Base-by-base conservation (phyloP, 192 early-diverging fungal species). In the Coemansia sp. region DNA sequence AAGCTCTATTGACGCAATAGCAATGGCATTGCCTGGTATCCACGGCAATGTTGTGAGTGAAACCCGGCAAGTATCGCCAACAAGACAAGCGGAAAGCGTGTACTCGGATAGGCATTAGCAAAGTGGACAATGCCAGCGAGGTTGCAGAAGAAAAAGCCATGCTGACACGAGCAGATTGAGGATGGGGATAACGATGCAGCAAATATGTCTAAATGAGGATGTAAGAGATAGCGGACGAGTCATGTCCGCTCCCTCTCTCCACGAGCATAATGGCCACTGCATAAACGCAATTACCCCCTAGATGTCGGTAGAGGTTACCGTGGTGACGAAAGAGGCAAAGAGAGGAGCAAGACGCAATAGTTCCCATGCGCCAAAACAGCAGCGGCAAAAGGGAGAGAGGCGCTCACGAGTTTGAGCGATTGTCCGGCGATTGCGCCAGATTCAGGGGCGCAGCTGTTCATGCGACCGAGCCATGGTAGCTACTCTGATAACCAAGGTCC, bases 271-370 rank as follows among this genome's bases (percentile, higher is more conserved):
- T 45, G 42, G 42, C 42, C 5, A 7, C 42, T 45, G 42, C 42
- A 45, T 20, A 18, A 20, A n/a, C n/a, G 42, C 42, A 45, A 45
- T 45, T 45, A 45, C 43, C 43, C 39, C 18, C 41, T 45, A 8
- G 20, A 45, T 45, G 43, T 45, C 18, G 43, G 43, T 45, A 45
- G 18, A n/a, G 14, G 52, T 55, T 55, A 55, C 52, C 52, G 26
- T 55, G 52, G 52, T 55, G 25, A 55, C 52, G 52, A 28, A 28
- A 33, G 18, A 45, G 43, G 43, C 43, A 55, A 55, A 31, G 16
- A 28, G 26, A 55, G 14, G 6, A 6, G 52, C 48, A 26, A 0
- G 26, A n/a, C 26, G 26, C 52, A 14, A 3, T 13, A 31, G 52
- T 55, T 33, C 52, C 11, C 52, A 55, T 55, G 52, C 14, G 6